Evolutionary conservation across 2,329 filamentous ascomycete species (phyloP).

Genomic region (Trichoderma hamatum): DNA sequence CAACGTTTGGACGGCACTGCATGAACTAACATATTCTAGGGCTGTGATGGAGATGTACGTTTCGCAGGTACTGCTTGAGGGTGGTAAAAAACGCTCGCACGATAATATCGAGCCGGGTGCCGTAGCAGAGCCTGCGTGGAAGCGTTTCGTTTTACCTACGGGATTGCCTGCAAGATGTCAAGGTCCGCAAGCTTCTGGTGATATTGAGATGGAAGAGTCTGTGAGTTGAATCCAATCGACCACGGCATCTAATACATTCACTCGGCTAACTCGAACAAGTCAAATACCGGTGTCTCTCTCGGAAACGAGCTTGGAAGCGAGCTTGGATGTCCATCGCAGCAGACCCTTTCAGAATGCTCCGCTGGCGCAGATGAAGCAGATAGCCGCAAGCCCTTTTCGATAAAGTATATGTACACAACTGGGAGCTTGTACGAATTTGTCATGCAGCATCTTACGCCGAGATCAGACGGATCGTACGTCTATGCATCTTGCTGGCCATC

Average conservation of each 20-base stretch:
- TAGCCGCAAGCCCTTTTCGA: not conserved
- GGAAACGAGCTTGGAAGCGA: not conserved
- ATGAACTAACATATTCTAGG: not conserved
- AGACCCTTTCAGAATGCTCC: not conserved
- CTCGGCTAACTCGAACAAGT: not conserved
- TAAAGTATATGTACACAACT: not conserved
- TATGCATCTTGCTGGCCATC: not conserved
- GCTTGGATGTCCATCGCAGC: not conserved
- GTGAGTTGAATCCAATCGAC: not conserved
- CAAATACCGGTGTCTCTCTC: not conserved
- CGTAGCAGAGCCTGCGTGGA: conserved; percentile 3
- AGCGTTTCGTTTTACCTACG: not conserved
- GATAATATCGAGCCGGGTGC: not conserved
- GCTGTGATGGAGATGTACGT: not conserved
- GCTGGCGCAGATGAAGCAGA: not conserved
- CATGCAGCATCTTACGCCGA: not conserved
- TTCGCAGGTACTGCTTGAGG: not conserved
- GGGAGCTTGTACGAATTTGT: not conserved
- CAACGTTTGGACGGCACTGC: not conserved
- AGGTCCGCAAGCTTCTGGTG: not conserved
- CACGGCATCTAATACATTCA: no score
- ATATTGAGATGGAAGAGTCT: not conserved
- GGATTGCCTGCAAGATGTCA: not conserved
- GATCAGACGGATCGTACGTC: not conserved
- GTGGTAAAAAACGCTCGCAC: not conserved